Base-by-base conservation (phyloP, 305 asterid species). In the Fraxinus floribunda region DNA sequence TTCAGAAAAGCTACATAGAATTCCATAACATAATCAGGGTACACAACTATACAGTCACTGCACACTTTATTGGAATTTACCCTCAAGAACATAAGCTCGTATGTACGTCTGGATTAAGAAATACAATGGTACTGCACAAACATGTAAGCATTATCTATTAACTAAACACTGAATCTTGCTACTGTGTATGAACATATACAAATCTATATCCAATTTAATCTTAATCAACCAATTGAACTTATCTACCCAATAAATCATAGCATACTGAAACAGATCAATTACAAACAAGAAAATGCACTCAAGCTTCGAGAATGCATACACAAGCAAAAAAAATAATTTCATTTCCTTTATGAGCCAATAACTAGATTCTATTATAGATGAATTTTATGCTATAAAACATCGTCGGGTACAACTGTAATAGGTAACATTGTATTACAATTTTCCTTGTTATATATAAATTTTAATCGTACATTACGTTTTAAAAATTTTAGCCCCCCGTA, bases 1-100 rank as follows among this genome's bases (percentile, higher is more conserved):
- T 60, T 78, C 36, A 81, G 83, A 64, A 79, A 57, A 70, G 62
- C 11, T 52, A 80, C 18, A 74, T 66, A 72, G 52, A 4, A 9
- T 60, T 84, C 32, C 16, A 44, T 73, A 7, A 79, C 22, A 41
- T 38, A 62, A 29, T 73, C 46, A 77, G 9, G 5, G 32, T 10
- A 10, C 78, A 49, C 26, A 39, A 38, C 70, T 44, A 49, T 74
- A 30, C 13, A 79, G 5, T 20, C 7, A 66, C 24, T 15, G 5
- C 35, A 57, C 74, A 76, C 20, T 18, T 78, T 74, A 41, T 3
- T 18, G 29, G 32, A 8, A 78, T 29, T 49, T 26, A 26, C 32
- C 29, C 13, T 30, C 24, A 49, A 60, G 3, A 35, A 32, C 6
- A 24, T 30, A 75, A 75, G 24, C 22, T 10, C 8, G 1, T 16